Conservation (phyloP, 2,329 filamentous ascomycete species). For the Fusarium ramigenum region DNA sequence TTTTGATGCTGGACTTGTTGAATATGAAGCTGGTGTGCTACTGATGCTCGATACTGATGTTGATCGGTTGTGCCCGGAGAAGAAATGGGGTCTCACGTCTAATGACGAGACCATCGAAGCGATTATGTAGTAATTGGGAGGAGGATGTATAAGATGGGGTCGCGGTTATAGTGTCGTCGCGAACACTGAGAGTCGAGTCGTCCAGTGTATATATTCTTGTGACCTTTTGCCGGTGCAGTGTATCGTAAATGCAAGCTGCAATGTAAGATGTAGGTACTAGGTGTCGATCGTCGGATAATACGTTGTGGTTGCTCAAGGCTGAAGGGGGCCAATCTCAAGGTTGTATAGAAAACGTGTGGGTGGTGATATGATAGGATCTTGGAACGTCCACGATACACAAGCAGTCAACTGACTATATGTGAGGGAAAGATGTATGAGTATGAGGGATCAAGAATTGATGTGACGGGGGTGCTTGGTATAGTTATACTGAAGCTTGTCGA, state of each 20-base stretch:
- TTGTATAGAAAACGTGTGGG: conserved; percentile 35
- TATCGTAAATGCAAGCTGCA: conserved; percentile 17
- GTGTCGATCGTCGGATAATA: conserved; percentile 22
- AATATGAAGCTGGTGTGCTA: conserved; percentile 6
- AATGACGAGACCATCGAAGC: conserved; percentile 50
- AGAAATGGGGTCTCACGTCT: conserved; percentile 40
- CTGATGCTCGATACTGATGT: conserved; percentile 31
- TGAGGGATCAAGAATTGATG: background rate
- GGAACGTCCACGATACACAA: conserved; percentile 17
- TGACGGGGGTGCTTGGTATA: conserved; percentile 21
- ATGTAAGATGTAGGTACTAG: conserved; percentile 30
- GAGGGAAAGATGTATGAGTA: conserved; percentile 1
- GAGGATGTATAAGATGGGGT: background rate
- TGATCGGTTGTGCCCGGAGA: conserved; percentile 39
- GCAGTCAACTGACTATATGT: conserved; percentile 1
- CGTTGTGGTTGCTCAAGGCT: conserved; percentile 25
- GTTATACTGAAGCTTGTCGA: conserved; percentile 19
- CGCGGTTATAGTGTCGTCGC: conserved; percentile 19
- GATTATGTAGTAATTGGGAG: conserved; percentile 20
- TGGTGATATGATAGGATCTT: conserved; percentile 31
- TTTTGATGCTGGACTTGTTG: conserved; percentile 22
- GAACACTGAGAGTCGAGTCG: conserved; percentile 2
- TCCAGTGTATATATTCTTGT: conserved; percentile 7
- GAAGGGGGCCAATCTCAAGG: conserved; percentile 35
- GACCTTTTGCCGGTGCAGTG: conserved; percentile 7